These are phyloP conservation scores for Gracilaria caudata DNA, from an alignment of 23 red algal species.

Conservation along the genomic window DNA sequence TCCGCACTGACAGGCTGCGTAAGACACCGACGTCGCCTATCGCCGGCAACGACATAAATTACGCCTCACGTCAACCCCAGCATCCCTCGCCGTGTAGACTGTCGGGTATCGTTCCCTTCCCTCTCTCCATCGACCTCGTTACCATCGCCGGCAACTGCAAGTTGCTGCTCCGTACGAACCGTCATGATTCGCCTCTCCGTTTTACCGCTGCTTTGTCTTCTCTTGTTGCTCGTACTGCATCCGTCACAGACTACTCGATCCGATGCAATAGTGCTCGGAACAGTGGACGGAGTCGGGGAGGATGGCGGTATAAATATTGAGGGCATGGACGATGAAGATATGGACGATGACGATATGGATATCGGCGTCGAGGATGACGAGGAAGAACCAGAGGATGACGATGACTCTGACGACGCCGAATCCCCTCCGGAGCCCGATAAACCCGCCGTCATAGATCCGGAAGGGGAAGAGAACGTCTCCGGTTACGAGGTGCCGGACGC, in stretches of 20 bases:
- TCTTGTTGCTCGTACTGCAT: conserved; percentile 25
- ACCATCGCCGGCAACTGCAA: not conserved
- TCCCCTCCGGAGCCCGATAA: conserved; percentile 28
- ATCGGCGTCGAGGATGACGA: conserved; percentile 60
- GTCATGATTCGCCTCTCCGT: not conserved
- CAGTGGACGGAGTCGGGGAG: conserved; percentile 45
- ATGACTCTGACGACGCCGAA: conserved; percentile 23
- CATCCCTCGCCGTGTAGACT: not conserved
- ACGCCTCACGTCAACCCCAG: not conserved
- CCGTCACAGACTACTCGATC: conserved; percentile 4
- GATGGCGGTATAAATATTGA: too few relatives aligned
- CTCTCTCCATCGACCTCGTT: not conserved
- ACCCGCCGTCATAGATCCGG: conserved; percentile 69
- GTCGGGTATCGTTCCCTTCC: not conserved
- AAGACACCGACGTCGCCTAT: conserved; percentile 9
- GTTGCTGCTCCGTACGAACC: not conserved
- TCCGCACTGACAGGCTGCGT: conserved; percentile 14
- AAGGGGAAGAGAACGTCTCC: conserved; percentile 49
- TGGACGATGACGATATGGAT: conserved; percentile 34
- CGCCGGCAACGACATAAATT: conserved; percentile 13
- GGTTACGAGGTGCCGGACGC: conserved; percentile 59
- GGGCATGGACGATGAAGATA: conserved; percentile 9
- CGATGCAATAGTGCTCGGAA: conserved; percentile 16
- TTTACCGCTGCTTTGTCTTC: conserved; percentile 11
- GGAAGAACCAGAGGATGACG: conserved; percentile 39